phyloP scores from a whole-genome alignment of 805 yeast genomes.

The Zygoascus ofunaensis region DNA sequence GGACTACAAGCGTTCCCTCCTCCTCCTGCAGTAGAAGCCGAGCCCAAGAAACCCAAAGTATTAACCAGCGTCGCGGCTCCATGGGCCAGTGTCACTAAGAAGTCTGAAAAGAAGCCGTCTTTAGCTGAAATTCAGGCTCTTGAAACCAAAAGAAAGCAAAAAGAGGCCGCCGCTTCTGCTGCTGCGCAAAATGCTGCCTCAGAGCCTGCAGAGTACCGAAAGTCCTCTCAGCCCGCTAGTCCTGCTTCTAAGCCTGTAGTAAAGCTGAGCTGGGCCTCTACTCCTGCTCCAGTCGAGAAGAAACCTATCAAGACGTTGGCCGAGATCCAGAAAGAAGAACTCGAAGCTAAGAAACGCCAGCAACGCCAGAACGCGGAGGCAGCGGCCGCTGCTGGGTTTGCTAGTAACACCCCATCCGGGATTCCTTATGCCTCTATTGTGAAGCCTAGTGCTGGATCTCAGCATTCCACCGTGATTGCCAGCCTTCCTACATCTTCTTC shows the following conservation, averaged over 20 bases:
- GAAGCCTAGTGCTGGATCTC: not conserved
- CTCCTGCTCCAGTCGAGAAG: slow-evolving; percentile 14
- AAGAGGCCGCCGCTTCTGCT: not conserved
- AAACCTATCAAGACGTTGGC: slow-evolving; percentile 27
- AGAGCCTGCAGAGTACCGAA: not conserved
- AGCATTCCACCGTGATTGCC: not conserved
- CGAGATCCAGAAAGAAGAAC: slow-evolving; percentile 33
- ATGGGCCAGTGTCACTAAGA: slow-evolving; percentile 1
- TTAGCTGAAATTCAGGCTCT: not conserved
- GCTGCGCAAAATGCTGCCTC: not conserved
- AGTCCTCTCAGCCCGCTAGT: not conserved
- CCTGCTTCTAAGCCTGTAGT: not conserved
- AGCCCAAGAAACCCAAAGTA: not conserved
- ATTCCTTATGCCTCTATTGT: not conserved
- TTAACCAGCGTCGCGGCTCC: slow-evolving; percentile 2
- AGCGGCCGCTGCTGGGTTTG: slow-evolving; percentile 1
- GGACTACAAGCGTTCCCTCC: not conserved
- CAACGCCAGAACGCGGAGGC: not conserved
- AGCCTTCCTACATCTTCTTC: not conserved
- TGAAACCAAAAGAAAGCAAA: slow-evolving; percentile 6
- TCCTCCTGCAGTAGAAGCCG: not conserved
- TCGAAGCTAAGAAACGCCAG: slow-evolving; percentile 16
- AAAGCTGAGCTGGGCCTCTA: slow-evolving; percentile 21
- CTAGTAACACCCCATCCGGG: slow-evolving; percentile 4
- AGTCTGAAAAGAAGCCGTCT: not conserved